A percentile compares a stretch with the other conserved stretches of the same genome.
These are phyloP conservation scores for Cymbidium sinense DNA, from an alignment of 106 monocot genomes.

Conservation along the genomic window DNA sequence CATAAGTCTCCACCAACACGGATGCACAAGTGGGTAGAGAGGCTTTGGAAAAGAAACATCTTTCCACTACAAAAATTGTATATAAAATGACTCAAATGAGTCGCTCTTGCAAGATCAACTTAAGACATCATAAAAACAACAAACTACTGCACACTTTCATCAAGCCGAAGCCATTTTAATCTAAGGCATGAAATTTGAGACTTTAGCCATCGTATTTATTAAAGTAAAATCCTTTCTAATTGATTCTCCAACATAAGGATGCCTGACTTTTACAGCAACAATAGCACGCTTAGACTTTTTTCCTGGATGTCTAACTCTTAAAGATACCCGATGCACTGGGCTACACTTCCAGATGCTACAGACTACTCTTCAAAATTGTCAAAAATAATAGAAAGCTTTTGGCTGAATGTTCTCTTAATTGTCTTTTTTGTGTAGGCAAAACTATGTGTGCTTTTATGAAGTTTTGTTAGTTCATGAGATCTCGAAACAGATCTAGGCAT, in stretches of 20 bases:
- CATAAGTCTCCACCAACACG: constrained; percentile 92
- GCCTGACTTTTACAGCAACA: constrained; percentile 95
- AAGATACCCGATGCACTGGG: constrained; percentile 78
- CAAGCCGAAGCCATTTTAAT: no score
- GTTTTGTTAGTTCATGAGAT: constrained; percentile 58
- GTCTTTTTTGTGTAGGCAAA: no score
- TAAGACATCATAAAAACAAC: no score
- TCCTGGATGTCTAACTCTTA: constrained; percentile 43
- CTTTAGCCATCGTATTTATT: no score
- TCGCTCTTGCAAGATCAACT: no score
- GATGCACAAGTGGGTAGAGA: constrained; percentile 84
- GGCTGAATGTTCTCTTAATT: constrained; percentile 70
- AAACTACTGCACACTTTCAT: no score
- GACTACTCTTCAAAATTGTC: constrained; percentile 82
- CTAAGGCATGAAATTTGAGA: no score
- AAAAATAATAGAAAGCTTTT: constrained; percentile 48
- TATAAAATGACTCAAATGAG: no score
- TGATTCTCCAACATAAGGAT: constrained; percentile 78
- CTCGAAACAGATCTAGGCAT: constrained; percentile 73
- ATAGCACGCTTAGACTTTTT: constrained; percentile 31
- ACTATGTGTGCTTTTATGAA: constrained; percentile 71
- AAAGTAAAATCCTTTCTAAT: constrained; percentile 73
- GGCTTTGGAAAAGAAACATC: no score
- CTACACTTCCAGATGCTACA: constrained; percentile 80
- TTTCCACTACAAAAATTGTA: no score